These are phyloP conservation scores for Aspergillus brasiliensis DNA, from an alignment of 2,329 filamentous ascomycete genomes.

Conservation along the genomic window DNA sequence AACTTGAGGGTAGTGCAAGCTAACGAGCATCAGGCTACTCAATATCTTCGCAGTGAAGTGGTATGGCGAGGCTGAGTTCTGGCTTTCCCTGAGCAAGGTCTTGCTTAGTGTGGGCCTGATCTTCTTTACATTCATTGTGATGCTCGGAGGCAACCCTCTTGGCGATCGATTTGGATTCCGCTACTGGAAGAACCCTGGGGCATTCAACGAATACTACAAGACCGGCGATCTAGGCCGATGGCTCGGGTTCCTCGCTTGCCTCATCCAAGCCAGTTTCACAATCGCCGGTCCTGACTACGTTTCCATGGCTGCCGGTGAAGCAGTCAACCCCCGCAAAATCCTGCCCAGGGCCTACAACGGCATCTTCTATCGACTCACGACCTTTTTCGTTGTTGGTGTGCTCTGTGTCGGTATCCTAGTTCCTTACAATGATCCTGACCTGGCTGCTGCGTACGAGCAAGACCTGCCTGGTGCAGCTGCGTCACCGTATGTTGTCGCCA, in stretches of 20 bases:
- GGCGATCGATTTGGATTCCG: constrained; percentile 73
- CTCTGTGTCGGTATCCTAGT: constrained; percentile 72
- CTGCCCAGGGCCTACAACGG: constrained; percentile 76
- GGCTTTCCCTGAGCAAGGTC: constrained; percentile 70
- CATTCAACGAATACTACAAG: constrained; percentile 68
- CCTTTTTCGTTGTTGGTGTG: constrained; percentile 75
- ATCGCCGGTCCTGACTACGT: constrained; percentile 70
- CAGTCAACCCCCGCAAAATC: constrained; percentile 68
- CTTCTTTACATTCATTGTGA: constrained; percentile 76
- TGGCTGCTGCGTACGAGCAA: constrained; percentile 62
- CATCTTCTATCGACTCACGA: constrained; percentile 75
- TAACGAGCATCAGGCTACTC: constrained; percentile 39
- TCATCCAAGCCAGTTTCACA: constrained; percentile 71
- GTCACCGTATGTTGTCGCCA: constrained; percentile 69
- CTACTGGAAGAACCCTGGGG: constrained; percentile 66
- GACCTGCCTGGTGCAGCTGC: constrained; percentile 68
- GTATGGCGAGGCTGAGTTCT: constrained; percentile 78
- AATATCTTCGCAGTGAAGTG: constrained; percentile 74
- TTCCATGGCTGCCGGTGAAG: constrained; percentile 66
- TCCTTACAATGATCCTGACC: constrained; percentile 65
- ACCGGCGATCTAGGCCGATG: constrained; percentile 69
- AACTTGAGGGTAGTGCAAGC: neutral
- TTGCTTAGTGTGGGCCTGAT: constrained; percentile 71
- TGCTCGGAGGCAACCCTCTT: constrained; percentile 78
- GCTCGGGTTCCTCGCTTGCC: constrained; percentile 73